phyloP scores from a whole-genome alignment of 1,284 basidiomycete genomes.

The Nidula niveotomentosa region DNA sequence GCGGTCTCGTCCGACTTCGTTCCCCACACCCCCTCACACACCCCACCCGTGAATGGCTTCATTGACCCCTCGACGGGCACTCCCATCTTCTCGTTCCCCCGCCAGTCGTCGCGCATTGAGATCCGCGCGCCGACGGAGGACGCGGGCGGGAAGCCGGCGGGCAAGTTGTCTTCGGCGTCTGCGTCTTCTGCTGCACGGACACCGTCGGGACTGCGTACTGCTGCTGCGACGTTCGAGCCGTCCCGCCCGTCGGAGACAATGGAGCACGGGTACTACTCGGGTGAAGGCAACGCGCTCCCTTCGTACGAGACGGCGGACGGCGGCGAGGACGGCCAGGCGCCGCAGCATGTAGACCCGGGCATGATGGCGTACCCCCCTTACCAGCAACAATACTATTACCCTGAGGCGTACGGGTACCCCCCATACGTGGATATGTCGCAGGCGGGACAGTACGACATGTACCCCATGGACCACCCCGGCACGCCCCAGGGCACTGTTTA shows the following conservation, averaged over 20 bases:
- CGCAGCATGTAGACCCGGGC: conserved; percentile 19
- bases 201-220: conserved; percentile 40
- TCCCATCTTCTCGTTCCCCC: conserved; percentile 70
- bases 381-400: conserved; percentile 61
- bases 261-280: conserved; percentile 26
- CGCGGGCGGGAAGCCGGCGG: conserved; percentile 22
- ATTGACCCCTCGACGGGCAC: conserved; percentile 61
- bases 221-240: conserved; percentile 46
- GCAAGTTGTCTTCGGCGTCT: conserved; percentile 18
- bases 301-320: conserved; percentile 26
- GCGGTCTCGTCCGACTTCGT: conserved; percentile 59
- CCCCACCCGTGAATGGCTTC: conserved; percentile 59
- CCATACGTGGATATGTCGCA: conserved; percentile 67
- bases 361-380: conserved; percentile 57
- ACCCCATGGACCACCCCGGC: conserved; percentile 44
- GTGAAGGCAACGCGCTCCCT: conserved; percentile 18
- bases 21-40: conserved; percentile 46
- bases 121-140: conserved; percentile 64
- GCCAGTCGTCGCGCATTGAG: conserved; percentile 69
- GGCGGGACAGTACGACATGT: conserved; percentile 64
- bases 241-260: conserved; percentile 23
- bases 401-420: conserved; percentile 64
- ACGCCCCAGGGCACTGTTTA: conserved; percentile 55
- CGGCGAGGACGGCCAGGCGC: conserved; percentile 13
- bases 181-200: conserved; percentile 14